Evolutionary conservation across 257 asterid genomes (phyloP).

Genomic region (Solanum dulcamara): DNA sequence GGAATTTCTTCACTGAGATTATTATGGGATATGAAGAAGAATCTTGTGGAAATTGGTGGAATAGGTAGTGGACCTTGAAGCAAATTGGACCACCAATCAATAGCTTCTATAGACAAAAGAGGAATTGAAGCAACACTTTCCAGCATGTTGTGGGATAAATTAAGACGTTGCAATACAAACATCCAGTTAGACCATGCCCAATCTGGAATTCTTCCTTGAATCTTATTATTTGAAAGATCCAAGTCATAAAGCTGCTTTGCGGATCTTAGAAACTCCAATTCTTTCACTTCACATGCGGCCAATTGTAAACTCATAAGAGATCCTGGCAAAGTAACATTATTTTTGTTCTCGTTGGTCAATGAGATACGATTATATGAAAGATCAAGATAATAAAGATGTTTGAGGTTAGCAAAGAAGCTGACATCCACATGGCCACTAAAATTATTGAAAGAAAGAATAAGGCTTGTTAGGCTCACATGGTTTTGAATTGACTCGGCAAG

Average conservation of each 20-base stretch:
- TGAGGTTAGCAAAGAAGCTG: neutral
- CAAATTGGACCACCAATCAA: neutral
- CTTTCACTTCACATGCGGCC: neutral
- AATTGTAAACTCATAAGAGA: neutral
- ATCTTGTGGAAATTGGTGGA: neutral
- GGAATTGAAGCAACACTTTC: neutral
- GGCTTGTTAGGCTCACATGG: neutral
- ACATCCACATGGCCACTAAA: neutral
- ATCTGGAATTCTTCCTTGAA: neutral
- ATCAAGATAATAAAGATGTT: neutral
- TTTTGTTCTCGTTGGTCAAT: neutral
- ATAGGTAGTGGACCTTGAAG: neutral
- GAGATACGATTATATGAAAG: neutral
- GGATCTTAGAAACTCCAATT: neutral
- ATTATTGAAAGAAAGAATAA: neutral
- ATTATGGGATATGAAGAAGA: neutral
- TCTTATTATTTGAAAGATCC: neutral
- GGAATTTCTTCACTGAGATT: constrained; percentile 7
- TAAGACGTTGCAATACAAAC: neutral
- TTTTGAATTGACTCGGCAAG: neutral
- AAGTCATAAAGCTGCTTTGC: neutral
- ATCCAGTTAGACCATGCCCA: neutral
- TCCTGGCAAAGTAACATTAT: neutral
- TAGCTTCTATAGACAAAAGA: neutral
- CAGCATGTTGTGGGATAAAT: neutral